phyloP scores from a whole-genome alignment of 305 asterid species.

The Andrographis paniculata region DNA sequence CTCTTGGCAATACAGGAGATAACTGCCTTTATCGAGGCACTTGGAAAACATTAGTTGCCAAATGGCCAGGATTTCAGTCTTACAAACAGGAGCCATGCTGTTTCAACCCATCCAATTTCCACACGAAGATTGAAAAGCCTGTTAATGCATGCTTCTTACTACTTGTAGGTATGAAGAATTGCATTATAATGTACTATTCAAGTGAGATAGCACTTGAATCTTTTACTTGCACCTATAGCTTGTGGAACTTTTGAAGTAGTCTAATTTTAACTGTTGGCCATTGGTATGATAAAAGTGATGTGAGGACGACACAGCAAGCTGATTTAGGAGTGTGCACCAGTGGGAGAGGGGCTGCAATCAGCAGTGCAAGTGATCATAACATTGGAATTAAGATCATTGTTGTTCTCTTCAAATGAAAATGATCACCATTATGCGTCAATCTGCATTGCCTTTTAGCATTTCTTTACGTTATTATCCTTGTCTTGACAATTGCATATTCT shows the following conservation, averaged over 20 bases:
- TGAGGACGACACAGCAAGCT: constrained; percentile 68
- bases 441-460: neutral
- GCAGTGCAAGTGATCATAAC: constrained; percentile 70
- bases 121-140: no score
- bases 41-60: no score
- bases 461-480: constrained; percentile 19
- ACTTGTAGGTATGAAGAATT: no score
- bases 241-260: constrained; percentile 50
- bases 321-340: constrained; percentile 67
- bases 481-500: constrained; percentile 81
- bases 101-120: no score
- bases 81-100: no score
- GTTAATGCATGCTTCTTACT: no score
- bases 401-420: neutral
- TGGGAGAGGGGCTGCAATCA: constrained; percentile 69
- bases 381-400: constrained; percentile 46
- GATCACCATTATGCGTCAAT: neutral
- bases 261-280: constrained; percentile 53
- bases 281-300: constrained; percentile 72
- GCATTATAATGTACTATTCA: no score
- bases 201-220: constrained; percentile 7
- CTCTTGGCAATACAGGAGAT: no score
- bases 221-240: constrained; percentile 26
- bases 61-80: no score
- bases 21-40: no score